phyloP scores from a whole-genome alignment of 2,329 filamentous ascomycete species.

The Colletotrichum sp. region DNA sequence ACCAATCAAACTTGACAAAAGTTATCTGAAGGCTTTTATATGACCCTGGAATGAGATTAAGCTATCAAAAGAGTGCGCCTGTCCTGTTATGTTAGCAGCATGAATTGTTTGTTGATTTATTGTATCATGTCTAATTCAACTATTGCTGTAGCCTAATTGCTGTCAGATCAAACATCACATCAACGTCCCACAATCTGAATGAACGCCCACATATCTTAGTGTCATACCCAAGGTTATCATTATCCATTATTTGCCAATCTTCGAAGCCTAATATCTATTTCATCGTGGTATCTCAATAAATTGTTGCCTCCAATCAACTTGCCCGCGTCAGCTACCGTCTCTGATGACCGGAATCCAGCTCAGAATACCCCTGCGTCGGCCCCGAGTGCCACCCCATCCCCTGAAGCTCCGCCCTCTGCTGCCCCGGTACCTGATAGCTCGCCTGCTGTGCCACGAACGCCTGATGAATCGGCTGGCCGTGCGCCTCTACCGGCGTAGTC shows the following conservation, averaged over 20 bases:
- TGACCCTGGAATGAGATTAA: neutral
- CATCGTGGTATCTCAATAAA: neutral
- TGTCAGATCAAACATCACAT: rapidly evolving
- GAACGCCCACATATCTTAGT: neutral
- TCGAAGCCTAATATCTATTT: neutral
- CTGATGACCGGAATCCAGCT: neutral
- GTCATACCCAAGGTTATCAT: rapidly evolving
- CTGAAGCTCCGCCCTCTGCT: slow-evolving; percentile 17
- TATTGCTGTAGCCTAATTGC: rapidly evolving
- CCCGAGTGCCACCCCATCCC: slow-evolving; percentile 38
- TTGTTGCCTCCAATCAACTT: rapidly evolving
- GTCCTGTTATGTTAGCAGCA: neutral
- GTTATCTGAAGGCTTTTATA: neutral
- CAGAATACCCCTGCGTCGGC: slow-evolving; percentile 37
- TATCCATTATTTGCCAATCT: neutral
- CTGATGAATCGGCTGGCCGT: slow-evolving; percentile 12
- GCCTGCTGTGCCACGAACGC: neutral
- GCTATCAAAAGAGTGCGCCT: neutral
- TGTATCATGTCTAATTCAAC: neutral
- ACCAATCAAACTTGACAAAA: neutral
- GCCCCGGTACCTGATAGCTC: slow-evolving; percentile 17
- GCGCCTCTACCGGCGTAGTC: neutral
- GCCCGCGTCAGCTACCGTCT: neutral
- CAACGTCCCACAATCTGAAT: neutral
- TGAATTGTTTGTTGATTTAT: neutral